Base-by-base conservation (phyloP, 2,329 filamentous ascomycete genomes). In the Claviceps monticola region DNA sequence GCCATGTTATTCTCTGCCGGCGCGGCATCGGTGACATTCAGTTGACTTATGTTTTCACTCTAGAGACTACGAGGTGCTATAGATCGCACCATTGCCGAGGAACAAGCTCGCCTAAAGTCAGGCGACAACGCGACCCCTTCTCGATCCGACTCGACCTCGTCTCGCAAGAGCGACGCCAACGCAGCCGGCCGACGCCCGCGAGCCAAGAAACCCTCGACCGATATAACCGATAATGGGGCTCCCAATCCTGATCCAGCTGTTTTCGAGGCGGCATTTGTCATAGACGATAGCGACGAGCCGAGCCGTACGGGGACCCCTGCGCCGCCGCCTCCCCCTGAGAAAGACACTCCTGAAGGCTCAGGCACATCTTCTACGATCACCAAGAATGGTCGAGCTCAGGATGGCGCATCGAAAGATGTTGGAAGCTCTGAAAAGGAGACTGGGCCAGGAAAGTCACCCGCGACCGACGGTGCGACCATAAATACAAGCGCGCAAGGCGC, bases 51-150 rank as follows among this genome's bases (percentile, higher is more conserved):
- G 8, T 14, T 14, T 51, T 9, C 8, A 17, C 13, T 11, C 5
- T 34, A 51, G 86, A 80, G 86, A 73, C 74, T 95, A 60, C 86
- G 88, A 71, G 86, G 84, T 61, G 86, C 85, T 54, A 88, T 95
- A 66, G 87, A 95, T 66, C 82, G 83, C 61, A 84, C 84, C 61
- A 93, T 96, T 62, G 86, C 88, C 61, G 88, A 95, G 71, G 90
- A 96, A 70, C 88, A 95, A 69, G 86, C 88, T 53, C 84, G 87
- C 53, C 85, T 89, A 64, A 79, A 79, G 62, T 65, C 73, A 5
- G 71, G 73, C 50, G 68, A 75, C 59, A 61, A 66, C 58, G 68
- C 68, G 53, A 60, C 69, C 60, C 61, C 66, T 61, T 66, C 70
- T 54, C 62, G 71, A 67, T 62, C 66, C 21, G 61, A 56, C 38